Evolutionary conservation across 768 basidiomycete genomes (phyloP), one percentile per base, ranked within the genome.

Genomic region (Amanita muscaria): DNA sequence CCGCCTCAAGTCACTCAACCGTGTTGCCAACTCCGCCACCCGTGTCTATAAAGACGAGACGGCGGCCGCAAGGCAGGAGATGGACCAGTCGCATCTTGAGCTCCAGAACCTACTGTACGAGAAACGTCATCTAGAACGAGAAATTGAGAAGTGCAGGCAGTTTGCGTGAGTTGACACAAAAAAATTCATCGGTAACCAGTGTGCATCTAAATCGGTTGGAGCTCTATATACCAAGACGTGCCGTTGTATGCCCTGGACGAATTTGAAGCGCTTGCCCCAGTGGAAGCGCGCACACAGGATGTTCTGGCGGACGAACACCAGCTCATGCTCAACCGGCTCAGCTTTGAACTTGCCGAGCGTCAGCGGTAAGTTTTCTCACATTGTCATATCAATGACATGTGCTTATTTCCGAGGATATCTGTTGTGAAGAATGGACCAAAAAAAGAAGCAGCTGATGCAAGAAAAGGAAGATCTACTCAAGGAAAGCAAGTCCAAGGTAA

Each of bases 121-220:
- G 64, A 88, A 87, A 58, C 74, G 88, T 21, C 88, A 93, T 56
- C 76, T 93, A 4, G 88, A 91, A 61, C 74, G 87, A 46, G 90
- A 93, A 65, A 93, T 93, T 27, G 85, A 88, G 54, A 90, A 91
- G 59, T 93, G 90, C 63, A 77, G 87, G 38, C 88, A 92, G 58
- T 93, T 90, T 57, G 87, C 85, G 88, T 91, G 59, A 55, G 86
- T 72, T 40, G 35, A 29, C 6, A 29, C 6, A 29, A 29, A 29
- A 29, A 29, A 29, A 29, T 29, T 29, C 7, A 6, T 29, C 12
- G 27, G 27, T 12, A 6, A 6, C 27, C 22, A 15, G n/a, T 15
- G 16, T 35, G 43, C 29, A 15, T 31, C 16, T 15, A 33, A 37
- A 16, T 40, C 2, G 18, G 34, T 40, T 34, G 23, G 34, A 92